Evolutionary conservation across 2,329 filamentous ascomycete genomes (phyloP).

Genomic region (Fusarium nodosum): DNA sequence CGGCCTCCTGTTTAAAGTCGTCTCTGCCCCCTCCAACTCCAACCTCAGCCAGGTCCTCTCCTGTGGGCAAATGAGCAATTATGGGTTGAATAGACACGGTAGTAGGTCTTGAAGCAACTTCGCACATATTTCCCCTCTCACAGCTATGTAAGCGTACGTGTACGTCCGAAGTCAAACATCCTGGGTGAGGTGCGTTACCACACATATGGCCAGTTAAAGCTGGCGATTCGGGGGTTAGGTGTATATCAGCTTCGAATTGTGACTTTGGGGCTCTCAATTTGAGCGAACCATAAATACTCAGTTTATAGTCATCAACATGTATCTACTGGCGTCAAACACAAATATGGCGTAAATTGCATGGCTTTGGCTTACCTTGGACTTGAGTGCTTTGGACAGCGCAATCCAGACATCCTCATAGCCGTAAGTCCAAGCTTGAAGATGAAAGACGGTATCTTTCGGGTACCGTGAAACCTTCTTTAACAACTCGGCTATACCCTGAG

Average conservation of each 20-base stretch:
- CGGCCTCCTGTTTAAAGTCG: conserved; percentile 77
- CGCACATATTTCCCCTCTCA: conserved; percentile 77
- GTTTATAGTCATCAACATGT: conserved; percentile 87
- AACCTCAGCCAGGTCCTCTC: conserved; percentile 76
- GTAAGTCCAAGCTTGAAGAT: conserved; percentile 91
- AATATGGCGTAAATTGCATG: not conserved
- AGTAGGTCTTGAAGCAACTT: conserved; percentile 59
- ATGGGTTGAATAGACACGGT: conserved; percentile 85
- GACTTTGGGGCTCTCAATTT: conserved; percentile 59
- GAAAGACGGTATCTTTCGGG: conserved; percentile 81
- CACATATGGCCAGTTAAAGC: conserved; percentile 79
- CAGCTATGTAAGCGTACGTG: conserved; percentile 85
- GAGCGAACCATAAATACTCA: conserved; percentile 77
- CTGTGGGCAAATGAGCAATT: conserved; percentile 72
- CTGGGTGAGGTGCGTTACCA: conserved; percentile 77
- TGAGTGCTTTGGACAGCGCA: conserved; percentile 78
- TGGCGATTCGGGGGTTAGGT: conserved; percentile 70
- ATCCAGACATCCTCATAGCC: conserved; percentile 93
- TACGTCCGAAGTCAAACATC: conserved; percentile 77
- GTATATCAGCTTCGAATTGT: conserved; percentile 57
- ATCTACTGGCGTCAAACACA: conserved; percentile 62
- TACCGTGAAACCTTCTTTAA: conserved; percentile 76
- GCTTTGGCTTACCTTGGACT: conserved; percentile 66
- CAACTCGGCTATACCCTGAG: conserved; percentile 81
- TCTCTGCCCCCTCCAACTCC: conserved; percentile 85